Evolutionary conservation across 352 stramenopile species (phyloP), one percentile per base, ranked within the genome.

Genomic region (Pythium sp.): DNA sequence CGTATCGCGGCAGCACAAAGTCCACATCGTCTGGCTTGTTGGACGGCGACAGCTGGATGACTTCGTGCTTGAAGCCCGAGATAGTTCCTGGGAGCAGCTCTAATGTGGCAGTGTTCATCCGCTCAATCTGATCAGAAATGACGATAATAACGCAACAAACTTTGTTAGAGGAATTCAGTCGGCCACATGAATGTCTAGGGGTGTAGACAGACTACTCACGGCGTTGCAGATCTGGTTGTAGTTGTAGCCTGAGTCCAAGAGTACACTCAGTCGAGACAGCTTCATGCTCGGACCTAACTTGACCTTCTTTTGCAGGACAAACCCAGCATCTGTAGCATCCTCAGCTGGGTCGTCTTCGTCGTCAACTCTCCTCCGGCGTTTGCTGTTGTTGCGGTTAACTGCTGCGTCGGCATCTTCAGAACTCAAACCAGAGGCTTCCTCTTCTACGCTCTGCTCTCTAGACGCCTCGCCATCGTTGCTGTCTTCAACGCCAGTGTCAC

Each of bases 1-100:
- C 53, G 53, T 58, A 58, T 34, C 53, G 53, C n/a, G 53, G 53
- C 26, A 58, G 22, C 24, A 58, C 53, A 58, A 58, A 58, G 24
- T 58, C 26, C 24, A 58, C 53, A 26, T 58, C 53, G n/a, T 38
- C 53, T 38, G 26, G 26, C 53, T 58, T 58, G 14, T 38, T 14
- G 53, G 53, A 20, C 26, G 26, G 26, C 4, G 26, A 32, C 24
- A 58, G 53, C 14, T 58, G 26, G 26, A 58, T 11, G 22, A 38
- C 5, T 8, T 38, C 26, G 14, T 34, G 53, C 14, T 34, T 30
- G 34, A 58, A 58, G 14, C 53, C 53, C 8, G 53, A 58, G 14
- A 58, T 38, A 12, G 53, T 58, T 24, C 53, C 53, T 24, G 53
- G 53, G 14, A 58, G 26, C 26, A 58, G 26, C 26, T 58, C 53